These are phyloP conservation scores for Ceratobasidium theobromae DNA, from an alignment of 1,284 basidiomycete species.

Conservation along the genomic window DNA sequence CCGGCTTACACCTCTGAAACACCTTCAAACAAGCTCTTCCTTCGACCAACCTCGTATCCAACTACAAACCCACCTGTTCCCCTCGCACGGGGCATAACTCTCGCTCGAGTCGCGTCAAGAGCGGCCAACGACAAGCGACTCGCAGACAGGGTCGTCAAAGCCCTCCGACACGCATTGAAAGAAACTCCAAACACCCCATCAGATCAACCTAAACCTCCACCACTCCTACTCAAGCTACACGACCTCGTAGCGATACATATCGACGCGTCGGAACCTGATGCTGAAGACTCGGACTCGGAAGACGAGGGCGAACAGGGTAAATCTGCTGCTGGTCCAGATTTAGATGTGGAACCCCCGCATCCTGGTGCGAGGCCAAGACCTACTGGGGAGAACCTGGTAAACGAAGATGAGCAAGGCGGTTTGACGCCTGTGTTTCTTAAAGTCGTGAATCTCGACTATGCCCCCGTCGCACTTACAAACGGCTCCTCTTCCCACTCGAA, in stretches of 20 bases:
- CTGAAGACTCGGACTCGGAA: constrained; percentile 40
- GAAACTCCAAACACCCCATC: constrained; percentile 51
- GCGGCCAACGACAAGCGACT: constrained; percentile 72
- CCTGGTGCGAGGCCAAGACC: too few species aligned
- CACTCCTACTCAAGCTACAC: constrained; percentile 35
- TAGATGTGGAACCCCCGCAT: constrained; percentile 42
- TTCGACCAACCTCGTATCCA: constrained; percentile 46
- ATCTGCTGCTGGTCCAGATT: constrained; percentile 31
- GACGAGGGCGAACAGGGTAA: constrained; percentile 44
- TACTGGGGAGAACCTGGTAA: not conserved
- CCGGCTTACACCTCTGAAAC: constrained; percentile 41
- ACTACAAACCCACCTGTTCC: constrained; percentile 62
- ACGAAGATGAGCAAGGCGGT: not conserved
- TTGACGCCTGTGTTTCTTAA: constrained; percentile 63
- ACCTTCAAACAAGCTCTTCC: constrained; percentile 35
- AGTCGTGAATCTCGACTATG: constrained; percentile 75
- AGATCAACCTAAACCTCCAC: constrained; percentile 48
- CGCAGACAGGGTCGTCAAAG: constrained; percentile 67
- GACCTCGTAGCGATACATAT: constrained; percentile 8
- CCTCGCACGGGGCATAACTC: constrained; percentile 67
- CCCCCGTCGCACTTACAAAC: constrained; percentile 48
- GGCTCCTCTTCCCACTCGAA: constrained; percentile 37
- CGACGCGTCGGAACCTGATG: constrained; percentile 6
- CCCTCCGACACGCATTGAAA: constrained; percentile 70
- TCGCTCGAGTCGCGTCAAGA: constrained; percentile 84